phyloP scores from a whole-genome alignment of 176 grass and related monocot species.

The Elaeis guineensis region DNA sequence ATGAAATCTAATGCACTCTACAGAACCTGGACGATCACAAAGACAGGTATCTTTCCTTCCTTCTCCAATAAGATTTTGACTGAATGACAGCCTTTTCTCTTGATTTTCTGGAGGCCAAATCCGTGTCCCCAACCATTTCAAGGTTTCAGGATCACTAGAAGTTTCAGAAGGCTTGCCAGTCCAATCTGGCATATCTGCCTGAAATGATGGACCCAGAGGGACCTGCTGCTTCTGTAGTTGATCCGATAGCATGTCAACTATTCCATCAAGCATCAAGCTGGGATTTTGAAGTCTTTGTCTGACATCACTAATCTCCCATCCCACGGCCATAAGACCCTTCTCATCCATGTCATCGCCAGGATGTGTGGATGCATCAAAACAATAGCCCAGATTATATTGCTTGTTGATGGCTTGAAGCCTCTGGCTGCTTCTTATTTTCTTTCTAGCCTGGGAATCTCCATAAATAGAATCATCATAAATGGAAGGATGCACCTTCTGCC shows the following conservation, averaged over 20 bases:
- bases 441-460: not conserved
- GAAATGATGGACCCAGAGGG: constrained; percentile 25
- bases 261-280: constrained; percentile 5
- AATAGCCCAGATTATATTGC: constrained; percentile 1
- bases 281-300: constrained; percentile 8
- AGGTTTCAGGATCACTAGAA: constrained; percentile 21
- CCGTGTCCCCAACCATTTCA: constrained; percentile 61
- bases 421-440: constrained; percentile 16
- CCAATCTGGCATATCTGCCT: constrained; percentile 46
- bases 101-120: constrained; percentile 44
- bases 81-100: constrained; percentile 3
- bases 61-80: constrained; percentile 29
- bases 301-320: constrained; percentile 1
- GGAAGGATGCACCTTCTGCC: constrained; percentile 30
- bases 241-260: constrained; percentile 26
- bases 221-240: constrained; percentile 23
- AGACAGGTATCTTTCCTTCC: constrained; percentile 37
- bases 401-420: constrained; percentile 7
- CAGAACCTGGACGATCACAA: constrained; percentile 31
- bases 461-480: constrained; percentile 14
- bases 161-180: constrained; percentile 23
- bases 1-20: constrained; percentile 65
- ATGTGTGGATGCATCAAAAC: not conserved
- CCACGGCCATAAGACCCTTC: not conserved
- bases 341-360: not conserved